Percentiles rank a stretch among this genome's conserved stretches.
phyloP scores from a whole-genome alignment of 2,329 filamentous ascomycete species.

The Pseudohalonectria lignicola region DNA sequence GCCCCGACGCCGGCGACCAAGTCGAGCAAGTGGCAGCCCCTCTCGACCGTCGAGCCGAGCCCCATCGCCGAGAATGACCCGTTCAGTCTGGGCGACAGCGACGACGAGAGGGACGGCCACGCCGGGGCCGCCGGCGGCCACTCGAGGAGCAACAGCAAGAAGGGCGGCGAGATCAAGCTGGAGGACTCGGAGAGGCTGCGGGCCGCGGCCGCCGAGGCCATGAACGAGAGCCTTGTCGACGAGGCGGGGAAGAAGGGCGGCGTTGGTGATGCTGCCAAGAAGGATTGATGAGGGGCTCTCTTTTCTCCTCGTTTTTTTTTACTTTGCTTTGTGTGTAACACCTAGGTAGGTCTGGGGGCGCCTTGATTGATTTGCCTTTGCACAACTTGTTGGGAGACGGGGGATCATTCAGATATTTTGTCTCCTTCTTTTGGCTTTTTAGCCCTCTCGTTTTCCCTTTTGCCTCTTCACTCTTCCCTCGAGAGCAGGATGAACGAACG shows the following conservation, averaged over 20 bases:
- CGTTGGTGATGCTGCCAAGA: too few relatives aligned
- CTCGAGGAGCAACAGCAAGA: background rate
- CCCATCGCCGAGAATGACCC: conserved; percentile 88
- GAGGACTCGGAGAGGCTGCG: conserved; percentile 14
- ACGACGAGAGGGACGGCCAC: conserved; percentile 76
- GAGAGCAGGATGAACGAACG: too few relatives aligned
- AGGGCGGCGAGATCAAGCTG: conserved; percentile 5
- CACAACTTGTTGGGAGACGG: too few relatives aligned
- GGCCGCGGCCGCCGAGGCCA: conserved; percentile 14
- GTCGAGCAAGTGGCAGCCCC: conserved; percentile 92
- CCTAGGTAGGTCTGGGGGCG: too few relatives aligned
- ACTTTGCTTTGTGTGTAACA: too few relatives aligned
- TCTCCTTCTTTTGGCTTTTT: too few relatives aligned
- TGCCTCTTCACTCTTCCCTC: too few relatives aligned
- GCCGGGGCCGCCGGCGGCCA: conserved; percentile 25
- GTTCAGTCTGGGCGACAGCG: conserved; percentile 91
- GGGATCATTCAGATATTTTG: too few relatives aligned
- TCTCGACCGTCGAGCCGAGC: conserved; percentile 74
- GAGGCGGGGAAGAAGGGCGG: conserved; percentile 4
- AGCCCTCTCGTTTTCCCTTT: too few relatives aligned
- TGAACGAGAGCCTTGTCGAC: conserved; percentile 14
- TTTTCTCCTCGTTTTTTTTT: too few relatives aligned
- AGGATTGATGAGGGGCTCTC: too few relatives aligned
- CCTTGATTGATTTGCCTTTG: too few relatives aligned
- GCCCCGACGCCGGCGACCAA: conserved; percentile 47